A percentile compares a stretch with the other conserved stretches of the same genome.
Conservation (phyloP, 495 filamentous ascomycete genomes). For the Cryomyces minteri region DNA sequence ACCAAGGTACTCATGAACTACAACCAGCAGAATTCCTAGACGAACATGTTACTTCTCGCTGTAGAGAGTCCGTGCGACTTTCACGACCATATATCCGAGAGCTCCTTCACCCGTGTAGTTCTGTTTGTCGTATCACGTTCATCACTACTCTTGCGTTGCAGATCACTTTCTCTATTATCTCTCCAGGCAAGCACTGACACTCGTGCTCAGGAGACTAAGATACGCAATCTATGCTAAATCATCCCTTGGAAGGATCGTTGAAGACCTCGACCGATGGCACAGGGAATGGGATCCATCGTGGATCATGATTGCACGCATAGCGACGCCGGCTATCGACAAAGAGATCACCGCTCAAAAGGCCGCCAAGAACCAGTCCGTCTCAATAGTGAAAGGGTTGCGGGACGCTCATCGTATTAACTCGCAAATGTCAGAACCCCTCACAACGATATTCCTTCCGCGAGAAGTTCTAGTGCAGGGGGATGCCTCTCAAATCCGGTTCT, state of each 20-base stretch:
- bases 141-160: no score
- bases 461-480: background rate
- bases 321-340: slow-evolving; percentile 9
- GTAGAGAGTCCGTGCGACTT: no score
- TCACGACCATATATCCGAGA: no score
- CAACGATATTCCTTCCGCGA: background rate
- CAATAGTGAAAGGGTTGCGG: background rate
- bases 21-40: no score
- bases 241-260: slow-evolving; percentile 9
- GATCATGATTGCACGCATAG: slow-evolving; percentile 13
- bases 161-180: no score
- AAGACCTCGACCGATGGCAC: slow-evolving; percentile 14
- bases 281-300: slow-evolving; percentile 18
- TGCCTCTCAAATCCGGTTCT: no score
- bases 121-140: no score
- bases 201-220: slow-evolving; percentile 16
- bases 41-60: no score
- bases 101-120: no score
- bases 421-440: background rate
- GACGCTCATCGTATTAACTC: background rate
- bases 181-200: no score
- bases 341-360: background rate
- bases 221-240: slow-evolving; percentile 9
- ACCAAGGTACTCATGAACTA: no score
- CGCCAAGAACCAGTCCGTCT: background rate